Evolutionary conservation across 176 grass and related monocot genomes (phyloP).

Genomic region (Carex kokanica): DNA sequence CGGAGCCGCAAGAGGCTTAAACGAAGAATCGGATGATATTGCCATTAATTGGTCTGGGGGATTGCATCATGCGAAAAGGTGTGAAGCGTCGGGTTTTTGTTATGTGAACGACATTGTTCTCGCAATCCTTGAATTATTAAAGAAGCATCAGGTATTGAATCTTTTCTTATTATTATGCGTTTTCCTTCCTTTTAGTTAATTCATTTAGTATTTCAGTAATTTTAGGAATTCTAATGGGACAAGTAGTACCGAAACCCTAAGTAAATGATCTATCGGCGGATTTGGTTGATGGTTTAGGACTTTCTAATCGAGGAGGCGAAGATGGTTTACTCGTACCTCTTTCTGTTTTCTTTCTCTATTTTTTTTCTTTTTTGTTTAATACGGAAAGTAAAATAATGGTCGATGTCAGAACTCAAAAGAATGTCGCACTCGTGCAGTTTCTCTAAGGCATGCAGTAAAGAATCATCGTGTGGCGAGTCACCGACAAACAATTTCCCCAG

Average conservation of each 20-base stretch:
- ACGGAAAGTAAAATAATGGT: neutral
- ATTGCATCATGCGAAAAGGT: slow-evolving; percentile 88
- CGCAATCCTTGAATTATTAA: slow-evolving; percentile 85
- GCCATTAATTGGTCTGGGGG: slow-evolving; percentile 97
- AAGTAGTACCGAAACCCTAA: neutral
- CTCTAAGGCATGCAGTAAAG: neutral
- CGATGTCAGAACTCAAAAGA: neutral
- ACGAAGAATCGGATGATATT: slow-evolving; percentile 76
- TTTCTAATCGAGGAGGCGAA: neutral
- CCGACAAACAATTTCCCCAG: neutral
- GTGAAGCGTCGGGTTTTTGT: slow-evolving; percentile 87
- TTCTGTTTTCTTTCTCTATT: neutral
- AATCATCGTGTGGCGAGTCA: neutral
- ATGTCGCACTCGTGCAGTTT: neutral
- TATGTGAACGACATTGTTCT: slow-evolving; percentile 99
- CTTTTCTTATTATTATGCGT: neutral
- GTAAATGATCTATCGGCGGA: neutral
- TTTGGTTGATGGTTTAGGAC: neutral
- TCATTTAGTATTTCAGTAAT: neutral
- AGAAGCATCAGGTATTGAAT: slow-evolving; percentile 52
- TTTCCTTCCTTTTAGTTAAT: neutral
- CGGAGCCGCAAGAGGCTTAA: slow-evolving; percentile 69
- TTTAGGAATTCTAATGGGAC: neutral
- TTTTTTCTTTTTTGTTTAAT: neutral
- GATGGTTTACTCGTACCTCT: neutral